Evolutionary conservation across 257 asterid species (phyloP).

Genomic region (Penstemon barbatus): DNA sequence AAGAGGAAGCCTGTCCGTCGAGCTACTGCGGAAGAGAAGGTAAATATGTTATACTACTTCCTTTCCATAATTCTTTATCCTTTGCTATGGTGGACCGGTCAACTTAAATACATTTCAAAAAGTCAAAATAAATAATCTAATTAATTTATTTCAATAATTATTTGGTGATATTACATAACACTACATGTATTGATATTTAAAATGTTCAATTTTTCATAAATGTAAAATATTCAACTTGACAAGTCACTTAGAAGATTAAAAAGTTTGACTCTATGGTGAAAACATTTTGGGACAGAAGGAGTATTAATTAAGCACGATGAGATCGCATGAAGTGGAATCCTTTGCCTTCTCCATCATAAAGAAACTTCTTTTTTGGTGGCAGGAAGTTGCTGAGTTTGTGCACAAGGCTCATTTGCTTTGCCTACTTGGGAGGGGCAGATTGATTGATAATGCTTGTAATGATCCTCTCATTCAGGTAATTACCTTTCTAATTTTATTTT

Average conservation of each 20-base stretch:
- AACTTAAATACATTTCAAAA: no score
- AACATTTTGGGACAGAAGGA: no score
- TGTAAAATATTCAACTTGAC: no score
- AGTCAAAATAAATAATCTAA: no score
- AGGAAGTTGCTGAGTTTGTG: slow-evolving; percentile 85
- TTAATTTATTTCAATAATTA: no score
- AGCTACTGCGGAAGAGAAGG: slow-evolving; percentile 93
- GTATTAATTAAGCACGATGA: slow-evolving; percentile 2
- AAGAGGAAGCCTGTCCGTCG: slow-evolving; percentile 66
- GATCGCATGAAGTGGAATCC: neutral
- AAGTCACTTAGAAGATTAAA: no score
- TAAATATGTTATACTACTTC: slow-evolving; percentile 19
- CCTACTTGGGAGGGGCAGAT: slow-evolving; percentile 88
- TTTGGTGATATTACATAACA: no score
- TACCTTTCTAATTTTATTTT: slow-evolving; percentile 8
- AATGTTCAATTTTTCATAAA: no score
- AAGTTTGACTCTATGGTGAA: no score
- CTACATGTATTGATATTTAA: no score
- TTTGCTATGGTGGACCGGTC: no score
- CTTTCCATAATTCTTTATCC: no score
- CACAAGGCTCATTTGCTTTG: slow-evolving; percentile 95
- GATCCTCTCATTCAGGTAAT: slow-evolving; percentile 92
- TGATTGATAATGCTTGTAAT: slow-evolving; percentile 73
- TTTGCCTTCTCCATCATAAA: slow-evolving; percentile 15
- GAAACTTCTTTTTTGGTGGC: slow-evolving; percentile 28